Evolutionary conservation across 1,284 basidiomycete species (phyloP).

Genomic region (Microbotryum intermedium): DNA sequence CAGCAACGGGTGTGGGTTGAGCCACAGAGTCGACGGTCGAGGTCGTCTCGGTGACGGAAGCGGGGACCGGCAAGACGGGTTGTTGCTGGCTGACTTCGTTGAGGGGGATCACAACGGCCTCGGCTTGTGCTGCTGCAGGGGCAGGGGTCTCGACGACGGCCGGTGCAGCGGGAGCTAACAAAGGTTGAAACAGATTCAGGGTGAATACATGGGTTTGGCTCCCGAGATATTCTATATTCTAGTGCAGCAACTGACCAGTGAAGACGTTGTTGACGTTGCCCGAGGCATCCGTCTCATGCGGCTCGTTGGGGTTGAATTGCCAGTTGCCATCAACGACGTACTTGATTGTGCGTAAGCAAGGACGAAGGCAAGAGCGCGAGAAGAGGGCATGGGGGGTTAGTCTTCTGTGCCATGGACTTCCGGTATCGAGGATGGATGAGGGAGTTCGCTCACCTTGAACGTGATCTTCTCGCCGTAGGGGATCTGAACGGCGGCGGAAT

Average conservation of each 20-base stretch:
- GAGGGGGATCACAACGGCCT: background rate
- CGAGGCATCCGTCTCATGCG: slow-evolving; percentile 26
- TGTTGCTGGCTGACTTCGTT: background rate
- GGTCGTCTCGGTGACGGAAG: background rate
- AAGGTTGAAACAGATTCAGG: background rate
- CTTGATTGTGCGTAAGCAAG: slow-evolving; percentile 1
- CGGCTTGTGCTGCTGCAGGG: background rate
- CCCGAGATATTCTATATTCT: background rate
- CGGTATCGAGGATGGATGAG: background rate
- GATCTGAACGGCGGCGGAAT: slow-evolving; percentile 21
- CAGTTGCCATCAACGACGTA: slow-evolving; percentile 33
- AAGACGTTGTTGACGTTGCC: slow-evolving; percentile 34
- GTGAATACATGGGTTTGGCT: background rate
- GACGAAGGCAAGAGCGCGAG: background rate
- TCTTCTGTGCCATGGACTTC: background rate
- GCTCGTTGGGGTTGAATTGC: slow-evolving; percentile 28
- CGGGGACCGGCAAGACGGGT: background rate
- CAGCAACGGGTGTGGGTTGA: background rate
- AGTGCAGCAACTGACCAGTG: slow-evolving; percentile 12
- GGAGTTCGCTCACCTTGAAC: slow-evolving; percentile 28
- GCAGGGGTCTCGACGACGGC: background rate
- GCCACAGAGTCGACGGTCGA: background rate
- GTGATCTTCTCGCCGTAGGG: slow-evolving; percentile 26
- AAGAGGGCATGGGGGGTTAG: background rate
- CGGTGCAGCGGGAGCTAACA: background rate